Evolutionary conservation across 768 basidiomycete genomes (phyloP), one percentile per base, ranked within the genome.

Genomic region (Paxillus rubicundulus): DNA sequence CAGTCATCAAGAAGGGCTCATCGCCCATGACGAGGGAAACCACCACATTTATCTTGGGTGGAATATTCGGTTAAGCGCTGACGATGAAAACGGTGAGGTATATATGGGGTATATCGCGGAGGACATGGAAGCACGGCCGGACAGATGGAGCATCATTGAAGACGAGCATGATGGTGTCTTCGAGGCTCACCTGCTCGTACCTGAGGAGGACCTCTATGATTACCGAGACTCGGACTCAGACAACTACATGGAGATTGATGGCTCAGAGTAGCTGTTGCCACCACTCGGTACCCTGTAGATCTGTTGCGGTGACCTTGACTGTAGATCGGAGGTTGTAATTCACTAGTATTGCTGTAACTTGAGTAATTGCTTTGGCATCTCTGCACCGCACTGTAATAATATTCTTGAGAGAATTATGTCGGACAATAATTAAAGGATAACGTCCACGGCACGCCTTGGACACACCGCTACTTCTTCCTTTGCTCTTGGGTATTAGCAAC

Each of bases 1-100:
- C 62, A 60, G 62, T 0, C 84, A 84, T 58, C 53, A 63, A n/a
- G 68, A 72, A 13, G 86, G 86, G 3, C 71, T 89, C 37, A 58
- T 78, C 17, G 79, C 80, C 9, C 69, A 70, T 33, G 72, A 73
- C 27, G 65, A 71, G 21, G 69, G 62, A 14, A 71, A 75, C 61
- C 72, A 77, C 57, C 72, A 75, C 24, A 61, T 88, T 9, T 84
- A 74, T 56, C 74, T 89, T 5, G 87, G 87, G 5, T 89, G 85
- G 85, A 88, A 87, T 57, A 76, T 89, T 49, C 57, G 68, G 17
- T 66, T 84, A 43, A 74, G 69, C 34, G 65, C 66, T 7, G 72
- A 71, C 38, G 79, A 79, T 57, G 66, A 69, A 9, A 65, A 62
- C 17, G 78, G 78, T 17, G 70, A 71, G 18, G 52, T 57, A 38